phyloP scores from a whole-genome alignment of 179 eudicot genomes.

The Gypsophila paniculata region DNA sequence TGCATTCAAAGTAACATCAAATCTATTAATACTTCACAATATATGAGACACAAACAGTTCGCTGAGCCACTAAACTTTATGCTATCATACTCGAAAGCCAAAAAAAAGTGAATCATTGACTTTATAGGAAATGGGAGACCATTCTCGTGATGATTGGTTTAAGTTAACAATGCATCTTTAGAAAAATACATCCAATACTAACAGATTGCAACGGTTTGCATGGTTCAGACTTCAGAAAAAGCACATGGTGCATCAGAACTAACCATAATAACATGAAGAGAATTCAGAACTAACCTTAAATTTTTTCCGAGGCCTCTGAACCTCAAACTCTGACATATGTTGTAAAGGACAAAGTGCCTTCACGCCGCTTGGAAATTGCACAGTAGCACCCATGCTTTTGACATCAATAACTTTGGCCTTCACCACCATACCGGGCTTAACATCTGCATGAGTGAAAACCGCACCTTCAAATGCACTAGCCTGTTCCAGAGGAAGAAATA shows the following conservation, averaged over 20 bases:
- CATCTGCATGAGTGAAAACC: slow-evolving; percentile 97
- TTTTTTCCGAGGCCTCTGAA: slow-evolving; percentile 77
- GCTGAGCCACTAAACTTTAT: not conserved
- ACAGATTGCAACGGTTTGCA: not conserved
- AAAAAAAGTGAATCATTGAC: not conserved
- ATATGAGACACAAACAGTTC: not conserved
- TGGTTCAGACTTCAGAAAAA: not conserved
- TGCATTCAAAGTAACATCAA: not conserved
- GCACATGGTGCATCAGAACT: not conserved
- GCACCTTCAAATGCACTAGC: slow-evolving; percentile 93
- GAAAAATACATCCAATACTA: not conserved
- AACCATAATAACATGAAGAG: not conserved
- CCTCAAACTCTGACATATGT: slow-evolving; percentile 94
- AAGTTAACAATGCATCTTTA: not conserved
- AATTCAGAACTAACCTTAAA: slow-evolving; percentile 54
- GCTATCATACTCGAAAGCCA: not conserved
- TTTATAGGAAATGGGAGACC: not conserved
- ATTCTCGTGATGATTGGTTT: not conserved
- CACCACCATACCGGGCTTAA: slow-evolving; percentile 93
- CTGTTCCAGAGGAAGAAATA: slow-evolving; percentile 36
- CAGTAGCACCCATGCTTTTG: slow-evolving; percentile 62
- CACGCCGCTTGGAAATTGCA: slow-evolving; percentile 84
- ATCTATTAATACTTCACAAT: not conserved
- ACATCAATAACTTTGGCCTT: slow-evolving; percentile 75
- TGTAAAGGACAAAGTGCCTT: slow-evolving; percentile 95